A percentile compares a stretch with the other conserved stretches of the same genome.
These are phyloP conservation scores for Sporisorium reilianum DNA, from an alignment of 1,284 basidiomycete genomes.

Conservation along the genomic window DNA sequence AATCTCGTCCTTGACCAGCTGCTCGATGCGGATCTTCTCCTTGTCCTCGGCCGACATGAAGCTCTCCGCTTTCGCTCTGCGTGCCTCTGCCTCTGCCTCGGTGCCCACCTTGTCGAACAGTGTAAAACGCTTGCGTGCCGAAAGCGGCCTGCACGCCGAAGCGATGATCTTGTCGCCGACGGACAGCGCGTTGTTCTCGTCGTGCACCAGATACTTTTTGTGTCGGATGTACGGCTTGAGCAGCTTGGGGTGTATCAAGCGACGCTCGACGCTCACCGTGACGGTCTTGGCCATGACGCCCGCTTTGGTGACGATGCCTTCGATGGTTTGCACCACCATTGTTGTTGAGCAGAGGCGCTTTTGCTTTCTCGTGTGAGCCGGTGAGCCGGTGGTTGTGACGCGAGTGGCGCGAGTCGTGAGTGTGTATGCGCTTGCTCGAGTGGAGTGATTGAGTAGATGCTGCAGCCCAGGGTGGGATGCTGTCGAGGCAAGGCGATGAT, in stretches of 20 bases:
- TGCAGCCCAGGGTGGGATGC: not conserved
- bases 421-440: not conserved
- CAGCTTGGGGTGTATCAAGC: slow-evolving; percentile 60
- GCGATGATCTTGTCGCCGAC: slow-evolving; percentile 64
- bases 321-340: slow-evolving; percentile 46
- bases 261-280: slow-evolving; percentile 61
- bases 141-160: slow-evolving; percentile 62
- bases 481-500: not conserved
- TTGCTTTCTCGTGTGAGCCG: too few relatives aligned
- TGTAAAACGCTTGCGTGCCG: slow-evolving; percentile 62
- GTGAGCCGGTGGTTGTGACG: not conserved
- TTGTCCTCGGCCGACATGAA: slow-evolving; percentile 59
- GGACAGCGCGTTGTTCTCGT: slow-evolving; percentile 50
- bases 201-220: slow-evolving; percentile 67
- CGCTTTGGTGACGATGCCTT: slow-evolving; percentile 64
- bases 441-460: not conserved
- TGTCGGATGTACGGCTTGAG: slow-evolving; percentile 63
- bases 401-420: not conserved
- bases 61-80: slow-evolving; percentile 45
- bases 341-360: too few relatives aligned
- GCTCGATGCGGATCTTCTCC: slow-evolving; percentile 60
- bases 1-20: slow-evolving; percentile 57
- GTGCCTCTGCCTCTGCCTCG: slow-evolving; percentile 31
- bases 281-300: slow-evolving; percentile 67
- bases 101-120: slow-evolving; percentile 55